Evolutionary conservation across 305 asterid species (phyloP).

Genomic region (Euphrasia arctica): DNA sequence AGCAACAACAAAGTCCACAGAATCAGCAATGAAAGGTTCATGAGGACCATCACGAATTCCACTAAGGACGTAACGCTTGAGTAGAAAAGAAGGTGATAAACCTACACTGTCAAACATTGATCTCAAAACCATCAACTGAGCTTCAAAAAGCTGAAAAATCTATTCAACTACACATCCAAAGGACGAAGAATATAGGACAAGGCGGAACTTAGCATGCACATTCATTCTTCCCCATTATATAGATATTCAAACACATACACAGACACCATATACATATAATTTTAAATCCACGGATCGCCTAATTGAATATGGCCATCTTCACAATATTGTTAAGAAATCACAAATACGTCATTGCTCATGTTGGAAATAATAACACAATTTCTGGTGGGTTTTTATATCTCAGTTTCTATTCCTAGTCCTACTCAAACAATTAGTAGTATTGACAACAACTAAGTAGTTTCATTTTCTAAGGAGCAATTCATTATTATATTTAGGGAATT

Average conservation of each 20-base stretch:
- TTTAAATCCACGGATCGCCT: background rate
- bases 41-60: conserved; percentile 95
- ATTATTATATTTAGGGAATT: conserved; percentile 12
- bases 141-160: conserved; percentile 21
- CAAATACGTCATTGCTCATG: background rate
- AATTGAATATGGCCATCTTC: background rate
- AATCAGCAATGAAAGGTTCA: conserved; percentile 97
- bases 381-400: background rate
- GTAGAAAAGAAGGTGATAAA: conserved; percentile 89
- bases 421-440: background rate
- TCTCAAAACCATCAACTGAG: conserved; percentile 24
- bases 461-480: conserved; percentile 4
- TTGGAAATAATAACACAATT: background rate
- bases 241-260: background rate
- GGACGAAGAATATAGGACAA: background rate
- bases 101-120: conserved; percentile 65
- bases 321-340: background rate
- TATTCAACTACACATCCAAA: conserved; percentile 3
- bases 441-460: conserved; percentile 1
- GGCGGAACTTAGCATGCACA: too few relatives aligned
- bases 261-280: too few relatives aligned
- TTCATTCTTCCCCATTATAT: too few relatives aligned
- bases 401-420: background rate
- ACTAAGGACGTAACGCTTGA: conserved; percentile 79
- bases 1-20: conserved; percentile 94